A percentile compares a stretch with the other conserved stretches of the same genome.
Evolutionary conservation across 2,329 filamentous ascomycete genomes (phyloP).

Genomic region (Aureobasidium melanogenum): DNA sequence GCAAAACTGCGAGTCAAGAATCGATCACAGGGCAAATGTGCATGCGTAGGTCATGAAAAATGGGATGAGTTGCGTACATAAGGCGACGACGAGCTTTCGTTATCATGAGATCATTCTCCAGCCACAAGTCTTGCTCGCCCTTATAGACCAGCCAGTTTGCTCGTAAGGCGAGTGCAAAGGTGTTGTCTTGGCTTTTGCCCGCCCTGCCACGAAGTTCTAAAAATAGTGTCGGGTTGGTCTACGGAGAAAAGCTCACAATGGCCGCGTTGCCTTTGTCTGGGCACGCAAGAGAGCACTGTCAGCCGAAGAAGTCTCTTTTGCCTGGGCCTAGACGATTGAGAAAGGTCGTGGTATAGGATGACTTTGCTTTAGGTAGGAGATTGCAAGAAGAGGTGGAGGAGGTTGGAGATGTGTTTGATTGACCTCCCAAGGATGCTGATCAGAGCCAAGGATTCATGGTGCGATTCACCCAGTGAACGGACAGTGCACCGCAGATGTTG

Average conservation of each 20-base stretch:
- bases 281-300: background rate
- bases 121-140: background rate
- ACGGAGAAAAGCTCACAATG: background rate
- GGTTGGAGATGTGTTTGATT: background rate
- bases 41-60: background rate
- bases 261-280: conserved; percentile 2
- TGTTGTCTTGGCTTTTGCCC: background rate
- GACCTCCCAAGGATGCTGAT: background rate
- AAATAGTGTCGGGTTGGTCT: background rate
- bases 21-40: background rate
- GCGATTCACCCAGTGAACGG: background rate
- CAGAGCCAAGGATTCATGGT: background rate
- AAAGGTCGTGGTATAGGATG: background rate
- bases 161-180: background rate
- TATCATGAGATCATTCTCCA: background rate
- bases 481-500: background rate
- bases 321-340: background rate
- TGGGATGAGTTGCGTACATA: background rate
- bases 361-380: background rate
- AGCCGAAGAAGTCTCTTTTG: background rate
- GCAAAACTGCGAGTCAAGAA: background rate
- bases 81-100: background rate
- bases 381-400: background rate
- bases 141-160: background rate
- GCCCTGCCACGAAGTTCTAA: background rate